Percentiles rank a stretch among this genome's conserved stretches.
Evolutionary conservation across 139 green algal species (phyloP).

Genomic region (Tetraselmis chui): DNA sequence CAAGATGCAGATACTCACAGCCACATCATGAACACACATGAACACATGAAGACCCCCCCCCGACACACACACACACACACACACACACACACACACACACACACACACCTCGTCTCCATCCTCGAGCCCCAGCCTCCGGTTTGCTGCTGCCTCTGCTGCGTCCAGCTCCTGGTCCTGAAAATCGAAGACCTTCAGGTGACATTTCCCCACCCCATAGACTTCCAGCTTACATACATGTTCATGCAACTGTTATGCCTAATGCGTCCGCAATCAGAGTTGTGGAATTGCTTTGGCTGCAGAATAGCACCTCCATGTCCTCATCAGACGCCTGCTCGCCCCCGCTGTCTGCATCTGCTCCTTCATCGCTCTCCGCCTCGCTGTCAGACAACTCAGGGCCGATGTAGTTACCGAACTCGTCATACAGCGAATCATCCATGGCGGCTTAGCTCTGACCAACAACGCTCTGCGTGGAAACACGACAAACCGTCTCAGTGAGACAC

Average conservation of each 20-base stretch:
- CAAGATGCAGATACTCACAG: too few species aligned
- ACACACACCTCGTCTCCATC: background rate
- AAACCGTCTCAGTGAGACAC: too few species aligned
- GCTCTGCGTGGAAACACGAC: too few species aligned
- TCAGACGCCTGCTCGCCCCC: background rate
- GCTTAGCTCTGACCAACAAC: background rate
- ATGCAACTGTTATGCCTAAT: too few species aligned
- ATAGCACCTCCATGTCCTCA: constrained; percentile 2
- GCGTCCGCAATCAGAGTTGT: too few species aligned
- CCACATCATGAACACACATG: too few species aligned
- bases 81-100: background rate
- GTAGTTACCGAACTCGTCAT: constrained; percentile 99
- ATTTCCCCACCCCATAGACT: too few species aligned
- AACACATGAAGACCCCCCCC: too few species aligned
- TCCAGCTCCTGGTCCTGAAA: constrained; percentile 14
- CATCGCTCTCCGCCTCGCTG: constrained; percentile 41
- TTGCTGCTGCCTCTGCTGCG: constrained; percentile 10
- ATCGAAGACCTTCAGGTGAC: too few species aligned
- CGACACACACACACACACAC: too few species aligned
- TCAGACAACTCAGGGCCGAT: constrained; percentile 84
- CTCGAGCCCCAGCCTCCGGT: constrained; percentile 13
- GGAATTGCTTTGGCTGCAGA: too few species aligned
- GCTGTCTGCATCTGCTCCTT: background rate
- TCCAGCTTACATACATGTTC: too few species aligned
- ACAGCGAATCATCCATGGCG: constrained; percentile 67